Evolutionary conservation across 306 rosid species (phyloP).

Genomic region (Corylus americana): DNA sequence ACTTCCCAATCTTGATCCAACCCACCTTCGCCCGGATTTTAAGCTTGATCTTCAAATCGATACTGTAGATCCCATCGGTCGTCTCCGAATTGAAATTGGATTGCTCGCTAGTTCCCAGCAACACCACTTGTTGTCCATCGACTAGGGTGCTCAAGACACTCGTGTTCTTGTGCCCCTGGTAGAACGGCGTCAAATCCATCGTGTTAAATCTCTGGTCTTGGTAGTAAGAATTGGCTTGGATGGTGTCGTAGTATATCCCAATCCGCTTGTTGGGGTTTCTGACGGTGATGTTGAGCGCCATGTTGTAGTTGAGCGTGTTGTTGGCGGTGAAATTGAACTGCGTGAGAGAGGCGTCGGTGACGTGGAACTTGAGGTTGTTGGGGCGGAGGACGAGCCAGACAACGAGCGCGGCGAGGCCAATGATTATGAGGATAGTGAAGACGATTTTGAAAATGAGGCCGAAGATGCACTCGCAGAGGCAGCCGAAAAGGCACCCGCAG

Average conservation of each 20-base stretch:
- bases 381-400: slow-evolving; percentile 60
- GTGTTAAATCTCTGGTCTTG: slow-evolving; percentile 36
- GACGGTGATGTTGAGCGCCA: slow-evolving; percentile 49
- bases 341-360: slow-evolving; percentile 52
- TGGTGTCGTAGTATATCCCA: slow-evolving; percentile 52
- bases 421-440: slow-evolving; percentile 26
- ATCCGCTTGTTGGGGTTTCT: slow-evolving; percentile 58
- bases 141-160: slow-evolving; percentile 16
- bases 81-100: slow-evolving; percentile 28
- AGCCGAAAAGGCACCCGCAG: slow-evolving; percentile 1
- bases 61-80: slow-evolving; percentile 25
- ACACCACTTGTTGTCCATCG: slow-evolving; percentile 25
- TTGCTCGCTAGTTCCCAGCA: neutral
- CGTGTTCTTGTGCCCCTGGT: slow-evolving; percentile 47
- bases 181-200: slow-evolving; percentile 27
- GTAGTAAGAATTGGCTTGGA: slow-evolving; percentile 48
- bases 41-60: slow-evolving; percentile 44
- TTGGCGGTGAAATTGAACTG: slow-evolving; percentile 37
- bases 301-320: slow-evolving; percentile 42
- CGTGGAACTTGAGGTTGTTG: slow-evolving; percentile 42
- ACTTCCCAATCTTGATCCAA: slow-evolving; percentile 30
- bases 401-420: slow-evolving; percentile 28
- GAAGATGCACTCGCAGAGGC: slow-evolving; percentile 15
- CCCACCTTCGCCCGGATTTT: slow-evolving; percentile 40
- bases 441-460: slow-evolving; percentile 42